Evolutionary conservation across 768 basidiomycete genomes (phyloP).

Genomic region (Arthromyces matolae): DNA sequence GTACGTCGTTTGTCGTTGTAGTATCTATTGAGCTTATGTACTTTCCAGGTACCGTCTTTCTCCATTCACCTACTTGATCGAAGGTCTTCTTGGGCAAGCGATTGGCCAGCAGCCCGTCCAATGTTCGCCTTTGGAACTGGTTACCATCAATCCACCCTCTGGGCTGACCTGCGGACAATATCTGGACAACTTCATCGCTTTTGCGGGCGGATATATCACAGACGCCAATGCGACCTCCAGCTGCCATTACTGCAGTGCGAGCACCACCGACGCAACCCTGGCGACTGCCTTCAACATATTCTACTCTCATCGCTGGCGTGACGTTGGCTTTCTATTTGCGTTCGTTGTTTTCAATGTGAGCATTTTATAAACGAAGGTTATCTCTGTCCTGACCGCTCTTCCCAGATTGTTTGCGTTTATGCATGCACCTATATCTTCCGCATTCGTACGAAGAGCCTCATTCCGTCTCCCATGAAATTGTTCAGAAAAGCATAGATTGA

Average conservation of each 20-base stretch:
- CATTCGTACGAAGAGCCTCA: too few relatives aligned
- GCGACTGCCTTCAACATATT: constrained; percentile 23
- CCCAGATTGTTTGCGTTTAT: too few relatives aligned
- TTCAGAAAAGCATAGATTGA: too few relatives aligned
- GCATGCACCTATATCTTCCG: too few relatives aligned
- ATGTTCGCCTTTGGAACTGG: constrained; percentile 59
- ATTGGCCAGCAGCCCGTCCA: constrained; percentile 43
- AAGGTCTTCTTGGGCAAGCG: constrained; percentile 45
- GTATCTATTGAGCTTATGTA: background rate
- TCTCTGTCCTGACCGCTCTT: too few relatives aligned
- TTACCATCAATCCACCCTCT: too few relatives aligned
- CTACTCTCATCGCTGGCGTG: constrained; percentile 42
- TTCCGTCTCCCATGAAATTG: too few relatives aligned
- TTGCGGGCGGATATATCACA: constrained; percentile 53
- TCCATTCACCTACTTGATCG: constrained; percentile 47
- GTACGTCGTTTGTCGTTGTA: constrained; percentile 31
- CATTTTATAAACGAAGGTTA: too few relatives aligned
- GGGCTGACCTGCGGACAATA: constrained; percentile 50
- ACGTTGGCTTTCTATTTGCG: constrained; percentile 45
- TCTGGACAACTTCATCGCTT: constrained; percentile 43
- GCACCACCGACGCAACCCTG: constrained; percentile 54
- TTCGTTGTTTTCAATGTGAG: too few relatives aligned
- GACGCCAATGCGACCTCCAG: too few relatives aligned
- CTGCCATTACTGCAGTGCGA: constrained; percentile 54
- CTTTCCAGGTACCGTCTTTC: constrained; percentile 32